Evolutionary conservation across 768 basidiomycete species (phyloP).

Genomic region (Agaricus blazei): DNA sequence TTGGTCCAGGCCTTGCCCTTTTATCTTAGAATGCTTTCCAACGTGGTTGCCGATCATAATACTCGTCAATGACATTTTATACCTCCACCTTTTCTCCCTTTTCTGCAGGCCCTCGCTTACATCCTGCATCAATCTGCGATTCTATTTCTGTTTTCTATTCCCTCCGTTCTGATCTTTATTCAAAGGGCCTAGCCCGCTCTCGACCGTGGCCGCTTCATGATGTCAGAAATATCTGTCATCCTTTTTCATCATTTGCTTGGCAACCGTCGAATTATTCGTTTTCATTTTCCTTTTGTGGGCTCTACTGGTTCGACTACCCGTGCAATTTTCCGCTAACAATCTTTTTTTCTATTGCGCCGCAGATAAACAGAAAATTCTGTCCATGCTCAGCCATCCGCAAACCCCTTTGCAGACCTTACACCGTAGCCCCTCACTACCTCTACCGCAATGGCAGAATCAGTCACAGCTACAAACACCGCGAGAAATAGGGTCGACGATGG

Average conservation of each 20-base stretch:
- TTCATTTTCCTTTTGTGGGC: not conserved
- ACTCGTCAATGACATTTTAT: too few relatives aligned
- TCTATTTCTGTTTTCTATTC: not conserved
- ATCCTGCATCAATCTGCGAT: not conserved
- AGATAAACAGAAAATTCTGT: not conserved
- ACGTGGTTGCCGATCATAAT: not conserved
- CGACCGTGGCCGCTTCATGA: constrained; percentile 3
- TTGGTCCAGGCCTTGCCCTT: not conserved
- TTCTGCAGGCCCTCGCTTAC: too few relatives aligned
- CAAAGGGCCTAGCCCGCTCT: constrained; percentile 10
- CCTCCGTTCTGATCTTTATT: constrained; percentile 1
- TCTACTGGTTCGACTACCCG: too few relatives aligned
- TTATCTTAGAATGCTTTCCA: not conserved
- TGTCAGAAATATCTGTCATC: not conserved
- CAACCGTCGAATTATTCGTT: not conserved
- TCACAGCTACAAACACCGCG: not conserved
- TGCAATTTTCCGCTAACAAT: not conserved
- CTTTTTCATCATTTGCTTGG: constrained; percentile 2
- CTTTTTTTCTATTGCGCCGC: not conserved
- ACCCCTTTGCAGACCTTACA: not conserved
- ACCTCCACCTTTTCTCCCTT: not conserved
- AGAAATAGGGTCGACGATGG: not conserved
- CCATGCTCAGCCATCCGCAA: constrained; percentile 1
- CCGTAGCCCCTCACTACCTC: not conserved
- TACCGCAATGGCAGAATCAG: not conserved